Percentiles rank a stretch among this genome's conserved stretches.
These are phyloP conservation scores for Diaporthe capsici DNA, from an alignment of 2,329 filamentous ascomycete species.

Conservation along the genomic window DNA sequence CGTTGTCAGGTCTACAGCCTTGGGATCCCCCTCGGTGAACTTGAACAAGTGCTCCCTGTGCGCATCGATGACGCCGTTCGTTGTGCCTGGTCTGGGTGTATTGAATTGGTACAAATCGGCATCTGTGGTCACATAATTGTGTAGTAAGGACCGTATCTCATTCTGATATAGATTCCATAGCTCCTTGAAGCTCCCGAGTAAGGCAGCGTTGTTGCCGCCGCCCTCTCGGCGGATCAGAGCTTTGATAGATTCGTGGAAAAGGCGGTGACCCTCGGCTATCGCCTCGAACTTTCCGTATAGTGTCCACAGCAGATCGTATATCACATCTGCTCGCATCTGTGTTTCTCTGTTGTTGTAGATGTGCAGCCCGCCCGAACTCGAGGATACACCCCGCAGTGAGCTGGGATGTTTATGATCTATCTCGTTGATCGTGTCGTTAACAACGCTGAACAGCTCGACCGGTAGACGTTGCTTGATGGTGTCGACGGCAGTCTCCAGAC, in stretches of 20 bases:
- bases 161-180: constrained; percentile 98
- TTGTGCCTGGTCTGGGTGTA: constrained; percentile 62
- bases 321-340: constrained; percentile 84
- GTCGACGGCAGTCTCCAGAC: constrained; percentile 88
- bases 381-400: constrained; percentile 72
- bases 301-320: constrained; percentile 92
- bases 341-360: constrained; percentile 79
- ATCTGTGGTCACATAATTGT: constrained; percentile 96
- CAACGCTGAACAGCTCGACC: constrained; percentile 92
- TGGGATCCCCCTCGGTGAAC: constrained; percentile 86
- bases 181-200: constrained; percentile 93
- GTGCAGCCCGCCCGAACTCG: constrained; percentile 69
- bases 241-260: constrained; percentile 92
- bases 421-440: constrained; percentile 95
- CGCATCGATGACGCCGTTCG: constrained; percentile 62
- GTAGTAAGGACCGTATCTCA: constrained; percentile 92
- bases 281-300: constrained; percentile 97
- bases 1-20: constrained; percentile 81
- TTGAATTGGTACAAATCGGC: constrained; percentile 79
- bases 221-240: constrained; percentile 89
- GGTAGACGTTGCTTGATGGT: constrained; percentile 93
- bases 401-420: constrained; percentile 94
- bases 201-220: constrained; percentile 70
- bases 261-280: constrained; percentile 94
- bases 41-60: constrained; percentile 82